A percentile compares a stretch with the other conserved stretches of the same genome.
These are phyloP conservation scores for Pelargonium nanum DNA, from an alignment of 345 rosid genomes.

Conservation along the genomic window DNA sequence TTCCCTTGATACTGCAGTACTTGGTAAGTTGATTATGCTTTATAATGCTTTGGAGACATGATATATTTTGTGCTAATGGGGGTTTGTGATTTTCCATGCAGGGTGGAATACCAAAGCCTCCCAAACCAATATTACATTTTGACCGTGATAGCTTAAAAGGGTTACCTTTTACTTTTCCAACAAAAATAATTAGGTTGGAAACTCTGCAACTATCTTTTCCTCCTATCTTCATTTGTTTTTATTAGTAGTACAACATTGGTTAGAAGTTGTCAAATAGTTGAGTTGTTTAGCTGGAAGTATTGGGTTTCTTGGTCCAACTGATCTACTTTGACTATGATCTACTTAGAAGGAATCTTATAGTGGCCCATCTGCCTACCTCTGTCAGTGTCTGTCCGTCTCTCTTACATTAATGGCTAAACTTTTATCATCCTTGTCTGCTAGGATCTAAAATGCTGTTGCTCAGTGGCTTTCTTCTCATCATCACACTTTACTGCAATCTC, in stretches of 20 bases:
- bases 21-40: conserved; percentile 43
- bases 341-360: neutral
- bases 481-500: too few relatives aligned
- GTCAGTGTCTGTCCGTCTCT: neutral
- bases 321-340: neutral
- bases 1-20: conserved; percentile 76
- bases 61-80: conserved; percentile 2
- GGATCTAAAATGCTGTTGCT: neutral
- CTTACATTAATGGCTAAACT: neutral
- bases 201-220: neutral
- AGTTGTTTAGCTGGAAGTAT: neutral
- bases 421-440: neutral
- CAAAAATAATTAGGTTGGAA: conserved; percentile 44
- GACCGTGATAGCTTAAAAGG: conserved; percentile 71
- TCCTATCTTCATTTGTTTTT: neutral
- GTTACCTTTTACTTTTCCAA: conserved; percentile 73
- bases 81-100: conserved; percentile 16
- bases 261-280: neutral
- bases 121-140: conserved; percentile 44
- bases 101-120: conserved; percentile 85
- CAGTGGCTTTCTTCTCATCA: too few relatives aligned
- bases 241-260: neutral
- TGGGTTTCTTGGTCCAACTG: neutral
- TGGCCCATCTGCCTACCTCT: neutral
- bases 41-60: conserved; percentile 3